phyloP scores from a whole-genome alignment of 305 asterid genomes.

The Fraxinus paxiana region DNA sequence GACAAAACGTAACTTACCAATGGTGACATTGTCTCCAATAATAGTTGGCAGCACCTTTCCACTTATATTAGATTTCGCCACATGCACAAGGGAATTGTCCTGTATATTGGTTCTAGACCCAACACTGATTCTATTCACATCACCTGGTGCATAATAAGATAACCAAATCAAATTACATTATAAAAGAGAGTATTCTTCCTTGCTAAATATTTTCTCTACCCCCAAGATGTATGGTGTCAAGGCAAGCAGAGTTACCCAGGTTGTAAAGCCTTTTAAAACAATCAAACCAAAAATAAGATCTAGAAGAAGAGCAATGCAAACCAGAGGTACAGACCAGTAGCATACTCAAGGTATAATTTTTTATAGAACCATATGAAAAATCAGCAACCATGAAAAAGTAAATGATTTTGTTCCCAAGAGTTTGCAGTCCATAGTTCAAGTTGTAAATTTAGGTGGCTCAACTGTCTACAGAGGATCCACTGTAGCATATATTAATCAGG shows the following conservation, averaged over 20 bases:
- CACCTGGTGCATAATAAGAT: constrained; percentile 52
- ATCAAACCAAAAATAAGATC: not conserved
- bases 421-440: not conserved
- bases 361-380: not conserved
- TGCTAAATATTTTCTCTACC: not conserved
- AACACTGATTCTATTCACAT: constrained; percentile 68
- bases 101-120: constrained; percentile 88
- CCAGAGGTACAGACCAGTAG: not conserved
- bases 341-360: not conserved
- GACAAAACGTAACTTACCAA: constrained; percentile 48
- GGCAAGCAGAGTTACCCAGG: constrained; percentile 10
- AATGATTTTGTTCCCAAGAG: not conserved
- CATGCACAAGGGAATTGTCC: constrained; percentile 87
- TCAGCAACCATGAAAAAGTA: not conserved
- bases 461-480: not conserved
- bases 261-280: not conserved
- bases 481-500: not conserved
- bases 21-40: constrained; percentile 77
- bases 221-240: not conserved
- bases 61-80: constrained; percentile 69
- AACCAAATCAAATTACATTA: not conserved
- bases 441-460: not conserved
- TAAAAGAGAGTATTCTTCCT: not conserved
- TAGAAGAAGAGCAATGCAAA: not conserved
- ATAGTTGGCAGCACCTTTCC: constrained; percentile 78